phyloP scores from a whole-genome alignment of 257 asterid species.

The Solanum chiquidenum region DNA sequence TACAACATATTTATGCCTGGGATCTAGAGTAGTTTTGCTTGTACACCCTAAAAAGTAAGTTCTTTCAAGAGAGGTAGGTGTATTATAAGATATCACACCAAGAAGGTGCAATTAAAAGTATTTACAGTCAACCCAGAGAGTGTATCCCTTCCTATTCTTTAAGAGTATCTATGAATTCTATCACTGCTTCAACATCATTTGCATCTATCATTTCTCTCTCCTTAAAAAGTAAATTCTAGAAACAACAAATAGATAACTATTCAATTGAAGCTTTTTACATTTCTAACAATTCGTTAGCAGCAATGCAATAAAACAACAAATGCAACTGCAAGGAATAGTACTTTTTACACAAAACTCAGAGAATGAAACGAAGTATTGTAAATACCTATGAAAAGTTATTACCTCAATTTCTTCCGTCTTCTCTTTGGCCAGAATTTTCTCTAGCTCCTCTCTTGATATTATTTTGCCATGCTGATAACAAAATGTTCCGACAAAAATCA shows the following conservation, averaged over 20 bases:
- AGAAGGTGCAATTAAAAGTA: background rate
- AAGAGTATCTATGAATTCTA: background rate
- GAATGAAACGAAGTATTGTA: background rate
- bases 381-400: background rate
- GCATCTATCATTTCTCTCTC: background rate
- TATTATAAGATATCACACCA: background rate
- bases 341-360: background rate
- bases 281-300: background rate
- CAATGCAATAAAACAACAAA: background rate
- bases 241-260: background rate
- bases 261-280: background rate
- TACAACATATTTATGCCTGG: background rate
- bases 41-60: background rate
- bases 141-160: background rate
- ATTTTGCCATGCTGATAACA: slow-evolving; percentile 64
- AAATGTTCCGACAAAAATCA: background rate
- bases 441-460: slow-evolving; percentile 71
- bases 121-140: background rate
- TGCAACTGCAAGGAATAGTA: background rate
- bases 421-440: slow-evolving; percentile 49
- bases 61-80: background rate
- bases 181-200: background rate
- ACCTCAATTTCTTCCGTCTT: slow-evolving; percentile 80
- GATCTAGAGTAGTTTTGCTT: background rate
- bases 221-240: background rate